Evolutionary conservation across 148 eudicot genomes (phyloP), one percentile per base, ranked within the genome.

Genomic region (Chenopodium suecicum): DNA sequence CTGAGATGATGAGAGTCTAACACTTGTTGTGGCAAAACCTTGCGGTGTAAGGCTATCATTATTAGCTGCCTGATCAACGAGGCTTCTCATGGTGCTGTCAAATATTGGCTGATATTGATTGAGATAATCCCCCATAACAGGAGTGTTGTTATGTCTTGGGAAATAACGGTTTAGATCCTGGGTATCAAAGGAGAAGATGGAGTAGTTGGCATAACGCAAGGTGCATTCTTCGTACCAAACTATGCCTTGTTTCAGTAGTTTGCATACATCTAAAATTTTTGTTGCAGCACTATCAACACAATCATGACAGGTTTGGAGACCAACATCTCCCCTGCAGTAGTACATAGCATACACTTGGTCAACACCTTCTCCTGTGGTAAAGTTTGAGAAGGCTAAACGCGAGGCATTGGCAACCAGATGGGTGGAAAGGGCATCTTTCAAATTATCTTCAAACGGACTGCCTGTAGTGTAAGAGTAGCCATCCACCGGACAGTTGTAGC

Each of bases 201-300:
- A 29, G 9, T 11, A 34, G 68, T 86, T 86, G 48, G 84, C 66
- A 74, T 83, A 86, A 29, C 82, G 84, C 58, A 86, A 20, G n/a
- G 80, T 83, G 74, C 88, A 86, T 20, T 83, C 78, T 20, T 78
- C n/a, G 48, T 73, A 80, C 84, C 81, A 86, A 12, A 83, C 64
- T 23, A 74, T 58, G 20, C 73, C 88, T 64, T 46, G 62, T 31
- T 81, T 83, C 23, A 37, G 19, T 9, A 12, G 47, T n/a, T 66
- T 63, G 70, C 84, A 83, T 27, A 3, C 31, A 1, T 68, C 16
- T 10, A 70, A 19, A 0, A 81, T 6, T 8, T 32, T 75, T 17
- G 14, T 3, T 0, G 63, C 19, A 1, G 84, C 84, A 10, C 4
- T 29, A 10, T 23, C 52, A 1, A 87, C 83, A 46, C 89, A 87